Conservation (phyloP, 148 eudicot species). For the Vaccinium myrtillus region DNA sequence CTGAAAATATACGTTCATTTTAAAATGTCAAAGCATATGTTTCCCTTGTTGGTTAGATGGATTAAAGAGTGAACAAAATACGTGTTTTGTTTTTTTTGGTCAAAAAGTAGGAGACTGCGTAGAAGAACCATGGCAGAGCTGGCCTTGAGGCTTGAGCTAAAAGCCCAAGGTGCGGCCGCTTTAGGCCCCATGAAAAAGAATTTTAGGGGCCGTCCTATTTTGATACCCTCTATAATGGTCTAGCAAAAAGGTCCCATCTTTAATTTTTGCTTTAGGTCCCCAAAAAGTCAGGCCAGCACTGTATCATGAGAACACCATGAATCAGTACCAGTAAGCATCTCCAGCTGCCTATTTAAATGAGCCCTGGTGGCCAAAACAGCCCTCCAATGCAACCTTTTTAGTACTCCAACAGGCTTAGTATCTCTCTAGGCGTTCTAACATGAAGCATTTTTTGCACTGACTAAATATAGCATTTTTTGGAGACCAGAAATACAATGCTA, state of each 20-base stretch:
- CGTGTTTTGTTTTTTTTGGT: not conserved
- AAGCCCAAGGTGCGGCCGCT: no score
- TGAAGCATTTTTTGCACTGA: not conserved
- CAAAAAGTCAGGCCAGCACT: no score
- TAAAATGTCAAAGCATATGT: not conserved
- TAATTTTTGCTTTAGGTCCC: no score
- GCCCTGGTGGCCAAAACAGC: not conserved
- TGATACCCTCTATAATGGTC: no score
- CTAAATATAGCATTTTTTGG: not conserved
- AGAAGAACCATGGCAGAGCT: not conserved
- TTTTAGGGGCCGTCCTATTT: no score
- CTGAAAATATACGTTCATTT: not conserved
- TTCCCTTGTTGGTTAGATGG: not conserved
- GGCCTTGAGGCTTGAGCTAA: no score
- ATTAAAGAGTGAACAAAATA: not conserved
- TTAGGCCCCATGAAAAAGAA: no score
- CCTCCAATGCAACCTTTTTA: not conserved
- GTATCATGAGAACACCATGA: not conserved
- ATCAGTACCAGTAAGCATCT: not conserved
- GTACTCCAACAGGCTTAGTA: not conserved
- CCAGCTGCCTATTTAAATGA: constrained; percentile 1
- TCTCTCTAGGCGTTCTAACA: not conserved
- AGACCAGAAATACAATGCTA: not conserved
- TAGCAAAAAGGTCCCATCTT: no score
- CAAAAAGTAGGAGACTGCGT: not conserved